Evolutionary conservation across 495 filamentous ascomycete genomes (phyloP).

Genomic region (Aspergillus egyptiacus): DNA sequence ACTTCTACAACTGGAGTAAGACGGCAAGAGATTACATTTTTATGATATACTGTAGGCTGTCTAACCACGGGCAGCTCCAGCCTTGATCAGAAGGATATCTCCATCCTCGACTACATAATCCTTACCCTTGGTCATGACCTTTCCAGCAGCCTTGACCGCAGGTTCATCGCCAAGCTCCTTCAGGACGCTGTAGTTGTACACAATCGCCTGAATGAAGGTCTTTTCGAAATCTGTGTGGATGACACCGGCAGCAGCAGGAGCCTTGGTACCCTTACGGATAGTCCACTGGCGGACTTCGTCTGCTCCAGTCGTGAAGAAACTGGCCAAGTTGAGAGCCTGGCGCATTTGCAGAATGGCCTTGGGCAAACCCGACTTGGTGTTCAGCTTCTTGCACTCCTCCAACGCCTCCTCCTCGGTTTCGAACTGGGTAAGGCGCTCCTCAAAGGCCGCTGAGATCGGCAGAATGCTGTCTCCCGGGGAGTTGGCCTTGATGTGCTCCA

Average conservation of each 20-base stretch:
- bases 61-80: slow-evolving; percentile 83
- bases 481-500: slow-evolving; percentile 88
- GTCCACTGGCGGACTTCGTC: slow-evolving; percentile 99
- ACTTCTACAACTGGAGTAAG: neutral
- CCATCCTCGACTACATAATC: slow-evolving; percentile 68
- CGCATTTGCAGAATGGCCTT: slow-evolving; percentile 96
- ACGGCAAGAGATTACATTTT: neutral
- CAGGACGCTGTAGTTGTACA: slow-evolving; percentile 74
- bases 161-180: slow-evolving; percentile 85
- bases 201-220: slow-evolving; percentile 96
- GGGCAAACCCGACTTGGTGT: slow-evolving; percentile 81
- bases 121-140: slow-evolving; percentile 98
- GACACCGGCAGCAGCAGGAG: slow-evolving; percentile 92
- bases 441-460: slow-evolving; percentile 85
- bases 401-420: slow-evolving; percentile 68
- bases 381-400: slow-evolving; percentile 84
- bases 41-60: slow-evolving; percentile 3
- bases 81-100: slow-evolving; percentile 80
- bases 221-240: slow-evolving; percentile 99
- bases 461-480: slow-evolving; percentile 83
- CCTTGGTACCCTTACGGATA: slow-evolving; percentile 92
- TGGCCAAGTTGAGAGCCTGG: slow-evolving; percentile 76
- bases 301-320: slow-evolving; percentile 95
- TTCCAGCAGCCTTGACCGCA: slow-evolving; percentile 85
- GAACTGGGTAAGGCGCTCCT: slow-evolving; percentile 81